Conservation (phyloP, 2,329 filamentous ascomycete genomes). For the Apiospora sp. region DNA sequence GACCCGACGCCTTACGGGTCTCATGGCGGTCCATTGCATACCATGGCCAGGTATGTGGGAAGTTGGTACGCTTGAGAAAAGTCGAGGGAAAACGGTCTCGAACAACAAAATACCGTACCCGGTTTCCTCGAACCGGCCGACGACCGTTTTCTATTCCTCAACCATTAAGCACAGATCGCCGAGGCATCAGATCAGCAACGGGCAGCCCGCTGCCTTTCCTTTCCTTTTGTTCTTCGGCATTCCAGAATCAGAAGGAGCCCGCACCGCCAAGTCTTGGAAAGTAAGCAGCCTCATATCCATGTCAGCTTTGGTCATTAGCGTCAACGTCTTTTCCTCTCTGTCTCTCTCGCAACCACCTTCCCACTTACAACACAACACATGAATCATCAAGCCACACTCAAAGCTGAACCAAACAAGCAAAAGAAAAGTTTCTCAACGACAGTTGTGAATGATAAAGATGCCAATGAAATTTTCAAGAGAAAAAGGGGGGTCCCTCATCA, state of each 20-base stretch:
- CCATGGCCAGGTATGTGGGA: too few species aligned
- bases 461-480: too few species aligned
- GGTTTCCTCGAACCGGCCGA: background rate
- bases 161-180: background rate
- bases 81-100: background rate
- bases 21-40: too few species aligned
- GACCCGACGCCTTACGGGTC: too few species aligned
- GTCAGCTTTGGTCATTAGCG: background rate
- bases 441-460: too few species aligned
- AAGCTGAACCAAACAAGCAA: too few species aligned
- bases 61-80: background rate
- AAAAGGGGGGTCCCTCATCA: too few species aligned
- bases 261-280: background rate
- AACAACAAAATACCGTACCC: conserved; percentile 4
- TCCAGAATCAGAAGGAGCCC: conserved; percentile 6
- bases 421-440: too few species aligned
- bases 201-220: background rate
- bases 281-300: conserved; percentile 1
- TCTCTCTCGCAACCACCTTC: background rate
- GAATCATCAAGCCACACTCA: too few species aligned
- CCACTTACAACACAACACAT: background rate
- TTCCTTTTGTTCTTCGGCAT: background rate
- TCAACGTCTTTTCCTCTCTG: background rate
- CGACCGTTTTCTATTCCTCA: background rate
- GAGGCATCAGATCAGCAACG: background rate